Percentiles rank a stretch among this genome's conserved stretches.
Conservation (phyloP, 1,284 basidiomycete species). For the Ganoderma sinense region DNA sequence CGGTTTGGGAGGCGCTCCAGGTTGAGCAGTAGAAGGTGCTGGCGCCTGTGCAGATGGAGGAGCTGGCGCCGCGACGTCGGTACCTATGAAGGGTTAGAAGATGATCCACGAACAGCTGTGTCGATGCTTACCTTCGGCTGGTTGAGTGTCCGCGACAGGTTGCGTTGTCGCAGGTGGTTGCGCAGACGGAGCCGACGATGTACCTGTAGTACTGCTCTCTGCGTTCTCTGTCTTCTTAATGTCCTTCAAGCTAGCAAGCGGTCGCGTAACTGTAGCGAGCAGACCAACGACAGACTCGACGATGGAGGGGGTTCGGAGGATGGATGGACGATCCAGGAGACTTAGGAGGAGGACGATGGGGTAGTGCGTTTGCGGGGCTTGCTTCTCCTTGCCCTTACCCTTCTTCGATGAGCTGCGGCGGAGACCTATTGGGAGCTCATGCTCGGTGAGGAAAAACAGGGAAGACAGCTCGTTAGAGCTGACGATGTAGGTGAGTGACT, state of each 20-base stretch:
- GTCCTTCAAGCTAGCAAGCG: conserved; percentile 71
- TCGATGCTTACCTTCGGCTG: conserved; percentile 16
- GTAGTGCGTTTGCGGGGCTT: conserved; percentile 82
- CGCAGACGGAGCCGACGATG: conserved; percentile 21
- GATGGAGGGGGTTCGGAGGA: conserved; percentile 87
- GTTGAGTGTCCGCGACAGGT: conserved; percentile 13
- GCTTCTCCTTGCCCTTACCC: conserved; percentile 93
- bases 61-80: conserved; percentile 2
- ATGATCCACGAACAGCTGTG: not conserved
- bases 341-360: conserved; percentile 90
- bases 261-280: conserved; percentile 86
- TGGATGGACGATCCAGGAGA: conserved; percentile 83
- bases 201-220: conserved; percentile 17
- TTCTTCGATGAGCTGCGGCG: conserved; percentile 78
- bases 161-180: conserved; percentile 18
- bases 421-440: conserved; percentile 83
- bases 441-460: conserved; percentile 93
- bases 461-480: conserved; percentile 84
- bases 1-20: conserved; percentile 34
- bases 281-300: conserved; percentile 92
- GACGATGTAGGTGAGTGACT: conserved; percentile 89
- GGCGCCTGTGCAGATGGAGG: conserved; percentile 13
- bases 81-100: not conserved
- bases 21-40: conserved; percentile 28
- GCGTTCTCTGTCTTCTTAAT: conserved; percentile 43